Base-by-base conservation (phyloP, 208 protist genomes). In the Herpetomonas samuelpessoai region DNA sequence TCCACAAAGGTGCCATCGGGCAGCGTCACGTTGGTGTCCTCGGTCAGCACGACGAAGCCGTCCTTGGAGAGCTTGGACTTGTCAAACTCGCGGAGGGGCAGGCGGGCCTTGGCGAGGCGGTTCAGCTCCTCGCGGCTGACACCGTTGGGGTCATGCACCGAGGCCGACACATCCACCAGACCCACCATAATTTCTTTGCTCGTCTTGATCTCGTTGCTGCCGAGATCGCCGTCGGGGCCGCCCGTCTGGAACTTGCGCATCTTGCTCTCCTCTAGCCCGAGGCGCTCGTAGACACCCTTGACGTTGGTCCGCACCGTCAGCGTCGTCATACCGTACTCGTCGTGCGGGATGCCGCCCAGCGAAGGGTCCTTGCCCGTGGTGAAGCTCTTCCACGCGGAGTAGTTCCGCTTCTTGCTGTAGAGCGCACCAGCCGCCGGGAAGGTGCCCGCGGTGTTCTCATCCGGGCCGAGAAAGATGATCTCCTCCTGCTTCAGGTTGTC, bases 401-500 rank as follows among this genome's bases (percentile, higher is more conserved):
- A 96, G 38, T 88, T 89, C 44, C 92, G 82, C 14, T 74, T 50
- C 69, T 92, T 96, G 67, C 90, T 88, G 78, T 86, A 76, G 29
- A 91, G 60, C 18, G 86, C 80, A 35, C 83, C 88, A 4, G 73
- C 79, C 18, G 77, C 76, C 2, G 81, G 80, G 71, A 93, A 86
- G 27, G 76, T 83, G 66, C 97, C 91, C 24, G 95, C 95, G 2
- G 95, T 98, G 73, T 95, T 92, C 75, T 98, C 92, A 57, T 97
- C 91, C n/a, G 97, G 97, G 26, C 97, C 97, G 16, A 98, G 73
- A 78, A 98, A 99, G 61, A 99, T 78, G 63, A 98, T 96, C 68
- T 98, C 95, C 18, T 85, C 63, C 64, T 79, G 38, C 28, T 79
- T 77, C 52, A 92, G 74, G 39, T 74, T 71, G 78, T 97, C 80